Conservation (phyloP, 2,329 filamentous ascomycete genomes). For the Trichoderma guizhouense region DNA sequence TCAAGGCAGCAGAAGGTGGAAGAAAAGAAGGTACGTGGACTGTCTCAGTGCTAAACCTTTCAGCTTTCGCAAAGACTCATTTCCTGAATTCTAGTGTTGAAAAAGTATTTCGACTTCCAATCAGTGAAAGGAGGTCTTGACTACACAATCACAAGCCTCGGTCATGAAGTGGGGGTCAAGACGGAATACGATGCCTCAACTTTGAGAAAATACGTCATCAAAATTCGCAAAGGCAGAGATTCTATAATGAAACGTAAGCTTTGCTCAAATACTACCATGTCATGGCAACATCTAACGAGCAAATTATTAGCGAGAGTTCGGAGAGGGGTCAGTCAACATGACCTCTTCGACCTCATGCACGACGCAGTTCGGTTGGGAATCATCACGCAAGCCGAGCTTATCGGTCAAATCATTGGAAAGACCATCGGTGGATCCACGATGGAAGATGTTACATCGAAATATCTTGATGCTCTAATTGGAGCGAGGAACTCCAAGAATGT, state of each 20-base stretch:
- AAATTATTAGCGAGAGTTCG: neutral
- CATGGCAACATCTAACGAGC: neutral
- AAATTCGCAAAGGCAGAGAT: neutral
- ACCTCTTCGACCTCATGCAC: slow-evolving; percentile 12
- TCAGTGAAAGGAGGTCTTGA: slow-evolving; percentile 4
- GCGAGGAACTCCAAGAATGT: neutral
- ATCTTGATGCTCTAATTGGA: neutral
- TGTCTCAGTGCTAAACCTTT: neutral
- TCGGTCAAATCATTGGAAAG: slow-evolving; percentile 2
- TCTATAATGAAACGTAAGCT: slow-evolving; percentile 8
- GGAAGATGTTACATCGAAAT: slow-evolving; percentile 5
- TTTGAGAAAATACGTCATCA: neutral
- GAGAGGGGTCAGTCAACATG: slow-evolving; percentile 5
- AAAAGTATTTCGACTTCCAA: slow-evolving; percentile 6
- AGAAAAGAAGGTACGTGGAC: neutral
- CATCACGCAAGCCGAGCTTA: slow-evolving; percentile 8
- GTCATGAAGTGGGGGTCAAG: slow-evolving; percentile 8
- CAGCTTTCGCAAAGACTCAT: neutral
- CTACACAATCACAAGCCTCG: slow-evolving; percentile 12
- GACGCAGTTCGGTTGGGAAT: slow-evolving; percentile 10
- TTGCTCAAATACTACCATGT: neutral
- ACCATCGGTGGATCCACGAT: slow-evolving; percentile 5
- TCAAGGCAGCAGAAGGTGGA: neutral
- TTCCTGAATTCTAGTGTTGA: neutral
- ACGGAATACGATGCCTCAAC: neutral